These are phyloP conservation scores for Kwoniella sp. DNA, from an alignment of 768 basidiomycete species.

Conservation along the genomic window DNA sequence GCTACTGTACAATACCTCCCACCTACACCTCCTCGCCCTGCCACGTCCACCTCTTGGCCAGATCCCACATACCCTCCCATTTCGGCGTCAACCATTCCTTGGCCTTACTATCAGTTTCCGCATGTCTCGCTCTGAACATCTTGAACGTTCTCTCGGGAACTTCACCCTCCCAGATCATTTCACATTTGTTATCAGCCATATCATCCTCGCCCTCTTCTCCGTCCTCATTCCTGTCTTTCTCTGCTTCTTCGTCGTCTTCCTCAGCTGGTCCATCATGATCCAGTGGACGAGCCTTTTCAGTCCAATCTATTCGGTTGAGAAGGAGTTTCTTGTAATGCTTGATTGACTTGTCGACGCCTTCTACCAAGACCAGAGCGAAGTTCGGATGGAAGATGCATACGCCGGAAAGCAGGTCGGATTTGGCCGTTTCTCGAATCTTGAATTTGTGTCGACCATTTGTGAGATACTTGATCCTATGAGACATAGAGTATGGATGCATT, in stretches of 20 bases:
- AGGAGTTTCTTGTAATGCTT: slow-evolving; percentile 85
- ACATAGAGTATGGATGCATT: neutral
- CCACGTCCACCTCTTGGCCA: slow-evolving; percentile 71
- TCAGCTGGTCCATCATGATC: slow-evolving; percentile 63
- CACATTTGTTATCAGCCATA: slow-evolving; percentile 86
- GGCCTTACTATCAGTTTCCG: slow-evolving; percentile 68
- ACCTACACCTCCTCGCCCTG: slow-evolving; percentile 42
- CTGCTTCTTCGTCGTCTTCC: slow-evolving; percentile 63
- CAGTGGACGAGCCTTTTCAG: slow-evolving; percentile 79
- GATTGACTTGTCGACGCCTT: slow-evolving; percentile 83
- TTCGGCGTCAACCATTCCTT: slow-evolving; percentile 83
- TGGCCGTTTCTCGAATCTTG: slow-evolving; percentile 95
- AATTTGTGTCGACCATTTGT: slow-evolving; percentile 91
- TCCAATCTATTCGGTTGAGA: slow-evolving; percentile 88
- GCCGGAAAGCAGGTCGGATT: slow-evolving; percentile 83
- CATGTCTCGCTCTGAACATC: slow-evolving; percentile 69
- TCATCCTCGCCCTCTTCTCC: slow-evolving; percentile 57
- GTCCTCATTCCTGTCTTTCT: slow-evolving; percentile 36
- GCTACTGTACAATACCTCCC: neutral
- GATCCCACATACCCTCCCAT: slow-evolving; percentile 89
- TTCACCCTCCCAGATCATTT: slow-evolving; percentile 88
- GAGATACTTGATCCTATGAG: slow-evolving; percentile 73
- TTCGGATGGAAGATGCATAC: slow-evolving; percentile 85
- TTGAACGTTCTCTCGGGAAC: slow-evolving; percentile 79
- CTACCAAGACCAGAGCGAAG: slow-evolving; percentile 90